These are phyloP conservation scores for Solanum hybrid DNA, from an alignment of 305 asterid species.

Conservation along the genomic window DNA sequence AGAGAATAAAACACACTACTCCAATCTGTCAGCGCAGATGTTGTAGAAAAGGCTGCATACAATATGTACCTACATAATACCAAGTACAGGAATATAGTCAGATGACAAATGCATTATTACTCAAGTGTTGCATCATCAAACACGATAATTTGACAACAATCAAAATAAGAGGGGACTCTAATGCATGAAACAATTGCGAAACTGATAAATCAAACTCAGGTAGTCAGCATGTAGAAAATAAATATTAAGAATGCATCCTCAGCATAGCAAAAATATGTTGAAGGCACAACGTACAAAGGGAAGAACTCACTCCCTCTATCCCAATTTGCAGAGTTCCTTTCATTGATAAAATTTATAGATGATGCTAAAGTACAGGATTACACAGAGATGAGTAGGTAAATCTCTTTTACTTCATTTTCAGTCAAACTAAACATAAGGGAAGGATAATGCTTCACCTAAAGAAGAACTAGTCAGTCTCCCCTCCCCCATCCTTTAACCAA, in stretches of 20 bases:
- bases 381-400: background rate
- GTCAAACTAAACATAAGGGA: background rate
- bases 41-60: conserved; percentile 83
- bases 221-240: background rate
- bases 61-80: conserved; percentile 57
- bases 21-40: conserved; percentile 94
- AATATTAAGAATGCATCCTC: background rate
- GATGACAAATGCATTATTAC: background rate
- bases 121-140: background rate
- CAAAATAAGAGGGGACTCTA: background rate
- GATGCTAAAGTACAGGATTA: background rate
- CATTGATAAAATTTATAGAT: background rate
- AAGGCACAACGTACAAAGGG: background rate
- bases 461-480: background rate
- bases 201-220: background rate
- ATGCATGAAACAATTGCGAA: background rate
- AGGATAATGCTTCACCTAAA: background rate
- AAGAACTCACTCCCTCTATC: background rate
- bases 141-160: background rate
- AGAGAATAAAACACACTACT: conserved; percentile 91
- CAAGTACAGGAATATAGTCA: background rate
- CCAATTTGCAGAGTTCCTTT: background rate
- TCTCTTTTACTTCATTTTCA: background rate
- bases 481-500: background rate
- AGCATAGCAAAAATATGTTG: background rate